Conservation (phyloP, 129 eudicot genomes). For the Centrapalus pauciflorus region DNA sequence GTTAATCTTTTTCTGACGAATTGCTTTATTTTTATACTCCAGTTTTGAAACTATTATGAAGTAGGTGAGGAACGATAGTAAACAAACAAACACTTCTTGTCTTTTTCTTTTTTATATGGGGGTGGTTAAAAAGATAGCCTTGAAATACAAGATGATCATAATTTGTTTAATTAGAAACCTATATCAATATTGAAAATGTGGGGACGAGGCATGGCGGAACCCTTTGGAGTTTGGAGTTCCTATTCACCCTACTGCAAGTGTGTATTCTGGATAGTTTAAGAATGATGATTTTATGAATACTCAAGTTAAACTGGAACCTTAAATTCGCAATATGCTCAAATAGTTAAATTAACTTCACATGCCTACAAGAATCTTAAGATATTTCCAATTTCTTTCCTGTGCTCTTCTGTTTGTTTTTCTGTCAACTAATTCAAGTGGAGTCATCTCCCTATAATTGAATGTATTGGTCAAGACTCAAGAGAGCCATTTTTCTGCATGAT, state of each 20-base stretch:
- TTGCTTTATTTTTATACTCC: not conserved
- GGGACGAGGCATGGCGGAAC: not conserved
- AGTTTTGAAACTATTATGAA: not conserved
- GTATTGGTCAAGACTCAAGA: not conserved
- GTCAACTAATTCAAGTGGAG: not conserved
- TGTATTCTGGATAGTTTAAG: not conserved
- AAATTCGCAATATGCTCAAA: not conserved
- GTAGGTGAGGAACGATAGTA: not conserved
- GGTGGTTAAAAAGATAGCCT: not conserved
- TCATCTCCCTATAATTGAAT: not conserved
- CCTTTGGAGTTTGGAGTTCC: not conserved
- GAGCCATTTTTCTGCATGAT: not conserved
- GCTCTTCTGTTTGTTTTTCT: not conserved
- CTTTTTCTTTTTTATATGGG: too few species aligned
- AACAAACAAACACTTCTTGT: not conserved
- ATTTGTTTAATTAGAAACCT: not conserved
- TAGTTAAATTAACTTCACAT: not conserved
- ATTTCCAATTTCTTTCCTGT: not conserved
- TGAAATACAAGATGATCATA: not conserved
- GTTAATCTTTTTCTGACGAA: not conserved
- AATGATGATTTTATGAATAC: not conserved
- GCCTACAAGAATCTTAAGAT: not conserved
- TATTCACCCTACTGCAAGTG: not conserved
- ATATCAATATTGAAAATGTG: not conserved
- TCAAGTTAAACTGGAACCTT: not conserved